Evolutionary conservation across 805 yeast genomes (phyloP).

Genomic region (Starmerella bombicola): DNA sequence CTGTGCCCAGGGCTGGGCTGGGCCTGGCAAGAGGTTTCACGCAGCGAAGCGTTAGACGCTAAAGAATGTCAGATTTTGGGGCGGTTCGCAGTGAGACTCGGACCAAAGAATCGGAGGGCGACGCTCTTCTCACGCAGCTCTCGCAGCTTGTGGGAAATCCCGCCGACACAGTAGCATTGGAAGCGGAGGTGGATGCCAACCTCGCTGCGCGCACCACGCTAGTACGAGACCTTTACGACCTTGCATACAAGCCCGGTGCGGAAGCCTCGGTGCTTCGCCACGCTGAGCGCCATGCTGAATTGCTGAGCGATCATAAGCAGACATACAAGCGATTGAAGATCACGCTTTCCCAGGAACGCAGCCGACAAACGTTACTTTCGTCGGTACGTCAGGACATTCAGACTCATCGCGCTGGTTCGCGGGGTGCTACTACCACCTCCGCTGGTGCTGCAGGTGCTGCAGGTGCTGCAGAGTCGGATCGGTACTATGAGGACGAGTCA

Average conservation of each 20-base stretch:
- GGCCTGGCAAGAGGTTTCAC: neutral
- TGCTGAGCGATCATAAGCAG: conserved; percentile 52
- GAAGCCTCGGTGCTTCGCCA: conserved; percentile 71
- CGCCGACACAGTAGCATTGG: conserved; percentile 36
- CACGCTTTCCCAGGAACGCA: conserved; percentile 59
- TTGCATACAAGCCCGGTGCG: conserved; percentile 36
- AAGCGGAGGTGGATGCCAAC: conserved; percentile 24
- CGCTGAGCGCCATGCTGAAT: conserved; percentile 67
- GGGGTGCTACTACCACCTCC: conserved; percentile 21
- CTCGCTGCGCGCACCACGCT: conserved; percentile 2
- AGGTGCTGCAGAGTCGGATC: conserved; percentile 37
- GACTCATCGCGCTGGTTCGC: conserved; percentile 37
- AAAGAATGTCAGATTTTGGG: conserved; percentile 14
- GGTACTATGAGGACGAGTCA: conserved; percentile 68
- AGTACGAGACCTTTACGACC: conserved; percentile 23
- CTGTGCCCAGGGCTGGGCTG: no score
- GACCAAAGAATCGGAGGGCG: conserved; percentile 58
- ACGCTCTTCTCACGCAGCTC: conserved; percentile 39
- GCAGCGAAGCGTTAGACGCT: neutral
- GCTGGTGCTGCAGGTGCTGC: conserved; percentile 30
- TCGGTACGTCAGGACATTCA: conserved; percentile 72
- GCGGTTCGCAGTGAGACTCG: conserved; percentile 13
- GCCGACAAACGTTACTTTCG: conserved; percentile 57
- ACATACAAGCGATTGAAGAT: conserved; percentile 49
- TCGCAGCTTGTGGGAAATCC: conserved; percentile 44